Evolutionary conservation across 2,329 filamentous ascomycete species (phyloP).

Genomic region (Calonectria leucothoes): DNA sequence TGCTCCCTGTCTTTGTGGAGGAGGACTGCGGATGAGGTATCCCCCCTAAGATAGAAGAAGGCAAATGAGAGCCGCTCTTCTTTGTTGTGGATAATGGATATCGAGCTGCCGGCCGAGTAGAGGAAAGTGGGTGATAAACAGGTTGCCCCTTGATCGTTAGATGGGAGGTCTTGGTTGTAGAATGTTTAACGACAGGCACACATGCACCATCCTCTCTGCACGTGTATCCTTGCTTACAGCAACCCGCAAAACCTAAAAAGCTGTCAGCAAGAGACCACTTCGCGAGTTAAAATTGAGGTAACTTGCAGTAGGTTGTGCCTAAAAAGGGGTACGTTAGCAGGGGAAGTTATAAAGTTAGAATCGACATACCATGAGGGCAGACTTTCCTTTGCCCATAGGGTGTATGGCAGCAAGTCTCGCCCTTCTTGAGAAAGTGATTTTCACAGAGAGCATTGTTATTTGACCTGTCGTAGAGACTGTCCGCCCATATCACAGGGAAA

Average conservation of each 20-base stretch:
- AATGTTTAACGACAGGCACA: neutral
- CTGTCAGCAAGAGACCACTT: neutral
- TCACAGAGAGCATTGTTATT: neutral
- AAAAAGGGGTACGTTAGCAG: neutral
- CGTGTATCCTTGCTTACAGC: neutral
- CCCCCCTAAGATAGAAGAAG: neutral
- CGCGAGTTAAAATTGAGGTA: neutral
- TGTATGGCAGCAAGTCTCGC: neutral
- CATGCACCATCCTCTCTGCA: constrained; percentile 5
- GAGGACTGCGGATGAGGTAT: neutral
- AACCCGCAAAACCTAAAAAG: neutral
- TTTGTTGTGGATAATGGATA: neutral
- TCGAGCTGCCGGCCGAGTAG: neutral
- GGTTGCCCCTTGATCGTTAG: neutral
- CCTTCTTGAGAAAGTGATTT: neutral
- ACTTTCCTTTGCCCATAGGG: neutral
- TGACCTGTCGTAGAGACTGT: neutral
- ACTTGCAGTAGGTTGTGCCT: constrained; percentile 7
- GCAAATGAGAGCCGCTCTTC: neutral
- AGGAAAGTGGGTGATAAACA: neutral
- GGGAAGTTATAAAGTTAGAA: neutral
- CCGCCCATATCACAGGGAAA: constrained; percentile 4
- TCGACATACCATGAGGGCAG: neutral
- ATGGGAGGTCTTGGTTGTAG: neutral
- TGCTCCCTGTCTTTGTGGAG: neutral